phyloP scores from a whole-genome alignment of 192 early-diverging fungal genomes.

The Geranomyces michiganensis region DNA sequence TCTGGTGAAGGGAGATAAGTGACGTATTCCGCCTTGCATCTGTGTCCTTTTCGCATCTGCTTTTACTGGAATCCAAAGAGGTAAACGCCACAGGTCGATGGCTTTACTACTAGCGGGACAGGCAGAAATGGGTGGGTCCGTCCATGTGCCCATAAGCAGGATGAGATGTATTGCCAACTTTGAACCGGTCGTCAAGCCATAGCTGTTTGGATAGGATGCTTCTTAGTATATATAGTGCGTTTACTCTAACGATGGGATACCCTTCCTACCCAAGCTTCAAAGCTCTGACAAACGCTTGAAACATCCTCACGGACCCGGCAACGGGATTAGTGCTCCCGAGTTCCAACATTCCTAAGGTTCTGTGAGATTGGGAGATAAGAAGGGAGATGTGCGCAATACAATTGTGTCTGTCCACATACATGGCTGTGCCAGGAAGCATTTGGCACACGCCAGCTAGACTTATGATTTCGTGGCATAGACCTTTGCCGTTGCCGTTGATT shows the following conservation, averaged over 20 bases:
- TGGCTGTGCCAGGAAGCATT: conserved; percentile 31
- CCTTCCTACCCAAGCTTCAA: conserved; percentile 32
- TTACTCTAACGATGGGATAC: not conserved
- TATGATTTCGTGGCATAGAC: conserved; percentile 33
- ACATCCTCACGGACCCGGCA: conserved; percentile 36
- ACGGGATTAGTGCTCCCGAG: conserved; percentile 30
- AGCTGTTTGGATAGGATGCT: conserved; percentile 8
- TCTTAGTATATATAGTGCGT: not conserved
- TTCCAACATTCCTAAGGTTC: conserved; percentile 39
- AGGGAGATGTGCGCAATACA: not conserved
- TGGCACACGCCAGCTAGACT: conserved; percentile 19
- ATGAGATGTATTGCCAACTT: conserved; percentile 23
- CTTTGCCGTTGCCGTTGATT: conserved; percentile 4
- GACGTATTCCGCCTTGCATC: not conserved
- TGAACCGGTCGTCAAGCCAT: conserved; percentile 29
- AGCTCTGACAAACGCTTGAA: conserved; percentile 32
- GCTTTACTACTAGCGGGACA: conserved; percentile 11
- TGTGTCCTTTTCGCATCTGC: not conserved
- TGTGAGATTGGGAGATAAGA: not conserved
- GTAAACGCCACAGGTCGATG: conserved; percentile 30
- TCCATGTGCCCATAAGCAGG: conserved; percentile 17
- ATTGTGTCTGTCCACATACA: not conserved
- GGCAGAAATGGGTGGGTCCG: not conserved
- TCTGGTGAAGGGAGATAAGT: conserved; percentile 1
- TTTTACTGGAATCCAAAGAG: conserved; percentile 29